Evolutionary conservation across 2,329 filamentous ascomycete genomes (phyloP).

Genomic region (Epichloe gansuensis): DNA sequence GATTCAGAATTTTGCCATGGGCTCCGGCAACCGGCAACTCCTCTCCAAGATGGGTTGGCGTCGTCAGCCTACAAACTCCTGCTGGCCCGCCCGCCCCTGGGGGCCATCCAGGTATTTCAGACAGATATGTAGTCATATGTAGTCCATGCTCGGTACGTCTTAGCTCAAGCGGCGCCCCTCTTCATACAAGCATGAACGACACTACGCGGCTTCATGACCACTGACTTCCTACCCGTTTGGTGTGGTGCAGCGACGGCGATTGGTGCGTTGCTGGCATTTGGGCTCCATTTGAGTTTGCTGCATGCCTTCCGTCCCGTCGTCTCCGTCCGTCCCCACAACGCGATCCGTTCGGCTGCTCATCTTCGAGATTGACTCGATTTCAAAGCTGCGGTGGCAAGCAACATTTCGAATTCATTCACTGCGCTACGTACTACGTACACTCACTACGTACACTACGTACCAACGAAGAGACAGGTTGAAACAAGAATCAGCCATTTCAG

Average conservation of each 20-base stretch:
- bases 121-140: neutral
- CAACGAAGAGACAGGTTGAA: neutral
- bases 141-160: no score
- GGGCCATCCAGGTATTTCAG: neutral
- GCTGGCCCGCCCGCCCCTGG: no score
- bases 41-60: neutral
- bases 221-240: neutral
- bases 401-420: neutral
- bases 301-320: neutral
- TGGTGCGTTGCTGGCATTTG: neutral
- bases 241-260: neutral
- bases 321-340: neutral
- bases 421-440: neutral
- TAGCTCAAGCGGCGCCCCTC: neutral
- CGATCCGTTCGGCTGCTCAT: neutral
- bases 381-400: neutral
- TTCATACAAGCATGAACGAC: no score
- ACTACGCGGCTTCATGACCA: neutral
- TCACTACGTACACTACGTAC: no score
- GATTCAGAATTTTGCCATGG: neutral
- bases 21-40: neutral
- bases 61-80: neutral
- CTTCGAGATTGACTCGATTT: no score
- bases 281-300: neutral
- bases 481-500: neutral